Evolutionary conservation across 1,284 basidiomycete genomes (phyloP).

Genomic region (Porogramme epimiltina): DNA sequence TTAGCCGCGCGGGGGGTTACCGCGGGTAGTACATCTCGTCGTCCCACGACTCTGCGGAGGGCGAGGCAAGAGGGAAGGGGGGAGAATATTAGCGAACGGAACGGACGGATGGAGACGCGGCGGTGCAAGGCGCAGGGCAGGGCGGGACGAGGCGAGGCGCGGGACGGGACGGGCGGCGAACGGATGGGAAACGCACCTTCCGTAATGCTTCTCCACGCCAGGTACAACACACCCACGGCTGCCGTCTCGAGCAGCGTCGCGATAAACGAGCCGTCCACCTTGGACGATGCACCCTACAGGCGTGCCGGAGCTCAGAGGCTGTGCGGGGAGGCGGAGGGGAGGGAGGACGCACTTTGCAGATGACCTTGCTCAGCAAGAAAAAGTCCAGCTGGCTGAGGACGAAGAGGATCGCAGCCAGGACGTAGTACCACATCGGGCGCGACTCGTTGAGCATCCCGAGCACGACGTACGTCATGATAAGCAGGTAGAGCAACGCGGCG

Average conservation of each 20-base stretch:
- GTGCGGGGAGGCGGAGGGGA: slow-evolving; percentile 9
- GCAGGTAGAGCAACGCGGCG: slow-evolving; percentile 66
- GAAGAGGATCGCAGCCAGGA: slow-evolving; percentile 68
- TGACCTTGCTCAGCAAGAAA: slow-evolving; percentile 74
- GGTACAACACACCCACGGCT: slow-evolving; percentile 66
- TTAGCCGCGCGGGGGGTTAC: slow-evolving; percentile 5
- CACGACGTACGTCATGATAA: slow-evolving; percentile 77
- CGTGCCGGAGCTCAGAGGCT: neutral
- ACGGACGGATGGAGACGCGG: neutral
- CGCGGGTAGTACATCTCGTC: slow-evolving; percentile 30
- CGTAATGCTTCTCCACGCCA: slow-evolving; percentile 83
- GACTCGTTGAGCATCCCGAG: slow-evolving; percentile 69
- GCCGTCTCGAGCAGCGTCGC: slow-evolving; percentile 78
- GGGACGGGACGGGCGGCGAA: neutral
- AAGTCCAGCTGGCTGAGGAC: slow-evolving; percentile 75
- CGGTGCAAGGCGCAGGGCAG: neutral
- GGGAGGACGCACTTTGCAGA: slow-evolving; percentile 64
- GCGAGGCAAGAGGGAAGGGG: neutral
- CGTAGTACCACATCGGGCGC: slow-evolving; percentile 72
- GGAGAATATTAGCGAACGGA: neutral
- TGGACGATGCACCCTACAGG: slow-evolving; percentile 33
- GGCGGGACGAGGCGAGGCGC: neutral
- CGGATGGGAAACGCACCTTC: slow-evolving; percentile 73
- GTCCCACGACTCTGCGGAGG: slow-evolving; percentile 26
- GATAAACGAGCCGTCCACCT: slow-evolving; percentile 81